Conservation (phyloP, 1,139 yeast genomes). For the Diutina sp. region DNA sequence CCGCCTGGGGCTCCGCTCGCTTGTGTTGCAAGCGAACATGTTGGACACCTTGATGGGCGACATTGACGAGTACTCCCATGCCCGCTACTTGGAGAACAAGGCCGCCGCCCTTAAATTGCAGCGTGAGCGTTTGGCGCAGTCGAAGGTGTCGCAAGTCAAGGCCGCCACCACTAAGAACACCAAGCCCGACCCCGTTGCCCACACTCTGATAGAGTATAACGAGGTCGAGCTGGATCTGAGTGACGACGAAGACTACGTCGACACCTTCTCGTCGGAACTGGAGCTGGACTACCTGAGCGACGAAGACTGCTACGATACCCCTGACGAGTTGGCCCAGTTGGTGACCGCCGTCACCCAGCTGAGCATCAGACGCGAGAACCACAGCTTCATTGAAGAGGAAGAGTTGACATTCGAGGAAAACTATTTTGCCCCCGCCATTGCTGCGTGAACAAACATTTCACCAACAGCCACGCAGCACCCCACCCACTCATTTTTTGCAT, state of each 20-base stretch:
- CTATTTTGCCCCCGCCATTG: neutral
- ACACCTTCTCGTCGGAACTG: neutral
- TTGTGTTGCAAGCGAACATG: conserved; percentile 69
- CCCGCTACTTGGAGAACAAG: neutral
- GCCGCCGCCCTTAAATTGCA: neutral
- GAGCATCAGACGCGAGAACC: neutral
- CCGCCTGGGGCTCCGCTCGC: conserved; percentile 45
- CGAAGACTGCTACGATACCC: neutral
- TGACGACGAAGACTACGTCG: neutral
- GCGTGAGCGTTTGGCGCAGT: neutral
- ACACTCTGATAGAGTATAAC: neutral
- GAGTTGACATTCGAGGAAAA: neutral
- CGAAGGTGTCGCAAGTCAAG: neutral
- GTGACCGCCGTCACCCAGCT: neutral
- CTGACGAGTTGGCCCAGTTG: neutral
- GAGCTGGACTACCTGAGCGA: neutral
- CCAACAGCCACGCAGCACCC: neutral
- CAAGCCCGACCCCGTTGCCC: neutral
- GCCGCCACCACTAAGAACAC: neutral
- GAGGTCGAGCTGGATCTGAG: neutral
- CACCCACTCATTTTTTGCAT: too few relatives aligned
- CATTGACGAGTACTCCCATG: conserved; percentile 9
- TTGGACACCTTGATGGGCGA: conserved; percentile 57
- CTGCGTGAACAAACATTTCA: neutral
- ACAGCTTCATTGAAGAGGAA: neutral